phyloP scores from a whole-genome alignment of 371 early-diverging fungal genomes.

The Furculomyces boomerangus region DNA sequence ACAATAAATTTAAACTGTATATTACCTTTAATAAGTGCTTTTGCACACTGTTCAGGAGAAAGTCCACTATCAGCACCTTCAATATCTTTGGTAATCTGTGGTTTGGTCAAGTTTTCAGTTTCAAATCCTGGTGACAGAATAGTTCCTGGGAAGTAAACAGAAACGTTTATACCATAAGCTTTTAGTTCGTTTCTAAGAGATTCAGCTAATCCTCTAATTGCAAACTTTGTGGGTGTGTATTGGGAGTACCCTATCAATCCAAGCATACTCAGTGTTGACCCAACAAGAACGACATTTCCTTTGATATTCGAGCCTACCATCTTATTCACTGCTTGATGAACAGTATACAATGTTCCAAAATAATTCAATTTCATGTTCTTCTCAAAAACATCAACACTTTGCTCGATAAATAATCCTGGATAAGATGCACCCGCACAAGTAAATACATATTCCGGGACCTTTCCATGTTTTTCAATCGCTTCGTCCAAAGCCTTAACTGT shows the following conservation, averaged over 20 bases:
- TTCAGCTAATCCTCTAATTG: conserved; percentile 61
- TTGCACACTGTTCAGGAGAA: conserved; percentile 38
- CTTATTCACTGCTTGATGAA: conserved; percentile 47
- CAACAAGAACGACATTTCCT: conserved; percentile 60
- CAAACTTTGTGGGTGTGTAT: conserved; percentile 75
- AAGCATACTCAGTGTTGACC: conserved; percentile 54
- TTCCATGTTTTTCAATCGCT: conserved; percentile 34
- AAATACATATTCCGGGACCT: conserved; percentile 51
- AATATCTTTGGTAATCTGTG: conserved; percentile 54
- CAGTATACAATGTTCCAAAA: conserved; percentile 52
- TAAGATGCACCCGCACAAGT: conserved; percentile 56
- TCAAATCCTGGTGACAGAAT: conserved; percentile 68
- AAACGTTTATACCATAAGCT: conserved; percentile 44
- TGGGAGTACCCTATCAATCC: conserved; percentile 63
- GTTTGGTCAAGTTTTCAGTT: conserved; percentile 60
- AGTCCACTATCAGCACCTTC: conserved; percentile 48
- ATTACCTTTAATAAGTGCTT: conserved; percentile 30
- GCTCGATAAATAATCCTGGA: conserved; percentile 60
- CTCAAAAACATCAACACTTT: conserved; percentile 38
- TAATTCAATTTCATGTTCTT: conserved; percentile 54
- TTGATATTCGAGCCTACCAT: conserved; percentile 40
- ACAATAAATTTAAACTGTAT: background rate
- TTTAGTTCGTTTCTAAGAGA: conserved; percentile 52
- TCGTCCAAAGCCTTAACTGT: conserved; percentile 16
- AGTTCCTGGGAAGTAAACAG: conserved; percentile 65